phyloP scores from a whole-genome alignment of 2,329 filamentous ascomycete species.

The Sarocladium strictum region DNA sequence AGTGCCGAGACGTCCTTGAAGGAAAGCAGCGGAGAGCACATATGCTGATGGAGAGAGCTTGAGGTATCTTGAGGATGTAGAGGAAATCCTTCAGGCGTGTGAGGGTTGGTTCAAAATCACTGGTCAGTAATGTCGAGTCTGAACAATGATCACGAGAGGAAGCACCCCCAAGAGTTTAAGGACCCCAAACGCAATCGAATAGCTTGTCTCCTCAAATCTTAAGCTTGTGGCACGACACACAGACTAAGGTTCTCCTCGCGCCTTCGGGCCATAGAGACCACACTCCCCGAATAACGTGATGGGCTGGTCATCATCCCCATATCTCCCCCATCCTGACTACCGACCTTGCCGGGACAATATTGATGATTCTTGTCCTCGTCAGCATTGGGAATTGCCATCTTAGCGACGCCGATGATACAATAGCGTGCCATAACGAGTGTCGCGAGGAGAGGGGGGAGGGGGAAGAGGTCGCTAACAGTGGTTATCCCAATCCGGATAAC shows the following conservation, averaged over 20 bases:
- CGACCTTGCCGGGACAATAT: conserved; percentile 1
- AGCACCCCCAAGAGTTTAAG: background rate
- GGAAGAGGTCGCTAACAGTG: background rate
- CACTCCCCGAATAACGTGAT: background rate
- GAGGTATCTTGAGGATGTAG: background rate
- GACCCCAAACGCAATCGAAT: background rate
- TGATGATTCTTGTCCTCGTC: background rate
- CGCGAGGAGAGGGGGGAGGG: background rate
- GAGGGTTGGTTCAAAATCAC: too few species aligned
- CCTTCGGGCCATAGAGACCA: background rate
- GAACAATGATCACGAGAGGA: background rate
- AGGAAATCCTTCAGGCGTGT: too few species aligned
- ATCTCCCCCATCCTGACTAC: background rate
- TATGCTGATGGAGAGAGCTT: too few species aligned
- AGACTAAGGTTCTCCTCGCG: background rate
- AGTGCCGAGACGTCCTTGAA: too few species aligned
- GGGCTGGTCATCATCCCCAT: background rate
- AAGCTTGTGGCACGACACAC: too few species aligned
- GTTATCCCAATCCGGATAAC: background rate
- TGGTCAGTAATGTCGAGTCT: background rate
- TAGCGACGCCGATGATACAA: background rate
- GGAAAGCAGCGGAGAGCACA: too few species aligned
- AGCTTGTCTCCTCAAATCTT: background rate
- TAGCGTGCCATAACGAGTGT: background rate
- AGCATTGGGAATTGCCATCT: background rate